A percentile compares a stretch with the other conserved stretches of the same genome.
Conservation (phyloP, 1,139 yeast species). For the Yamadazyma aaseri region DNA sequence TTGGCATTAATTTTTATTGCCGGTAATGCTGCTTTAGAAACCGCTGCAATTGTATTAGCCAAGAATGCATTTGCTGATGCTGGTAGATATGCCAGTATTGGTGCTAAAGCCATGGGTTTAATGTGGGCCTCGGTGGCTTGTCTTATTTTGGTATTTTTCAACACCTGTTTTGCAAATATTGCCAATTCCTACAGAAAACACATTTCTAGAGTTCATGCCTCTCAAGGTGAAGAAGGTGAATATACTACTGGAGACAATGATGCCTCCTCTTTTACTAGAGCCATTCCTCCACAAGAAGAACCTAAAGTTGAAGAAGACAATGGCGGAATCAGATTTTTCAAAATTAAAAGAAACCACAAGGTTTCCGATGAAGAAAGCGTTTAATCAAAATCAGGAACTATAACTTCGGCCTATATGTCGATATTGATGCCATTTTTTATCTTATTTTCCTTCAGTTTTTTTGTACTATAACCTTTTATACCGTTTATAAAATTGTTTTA, state of each 20-base stretch:
- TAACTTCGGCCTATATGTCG: not conserved
- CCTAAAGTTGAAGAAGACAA: constrained; percentile 34
- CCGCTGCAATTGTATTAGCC: constrained; percentile 68
- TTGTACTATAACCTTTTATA: constrained; percentile 3
- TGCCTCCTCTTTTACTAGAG: constrained; percentile 48
- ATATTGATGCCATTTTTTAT: not conserved
- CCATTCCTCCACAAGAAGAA: constrained; percentile 31
- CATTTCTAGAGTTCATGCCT: constrained; percentile 33
- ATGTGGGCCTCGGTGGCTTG: constrained; percentile 69
- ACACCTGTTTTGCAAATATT: constrained; percentile 54
- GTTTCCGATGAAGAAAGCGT: constrained; percentile 62
- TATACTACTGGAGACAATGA: constrained; percentile 26
- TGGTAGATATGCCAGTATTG: constrained; percentile 46
- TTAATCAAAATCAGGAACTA: constrained; percentile 22
- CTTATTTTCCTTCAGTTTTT: not conserved
- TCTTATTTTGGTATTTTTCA: constrained; percentile 51
- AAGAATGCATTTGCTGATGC: constrained; percentile 56
- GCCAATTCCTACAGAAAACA: constrained; percentile 48
- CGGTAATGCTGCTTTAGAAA: constrained; percentile 62
- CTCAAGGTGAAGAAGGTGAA: constrained; percentile 16
- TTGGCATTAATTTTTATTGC: constrained; percentile 55
- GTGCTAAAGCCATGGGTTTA: constrained; percentile 59
- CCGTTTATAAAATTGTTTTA: constrained; percentile 4
- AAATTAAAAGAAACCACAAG: constrained; percentile 67
- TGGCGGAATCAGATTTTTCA: constrained; percentile 77